These are phyloP conservation scores for Adansonia gregorii DNA, from an alignment of 441 rosid genomes.

Conservation along the genomic window DNA sequence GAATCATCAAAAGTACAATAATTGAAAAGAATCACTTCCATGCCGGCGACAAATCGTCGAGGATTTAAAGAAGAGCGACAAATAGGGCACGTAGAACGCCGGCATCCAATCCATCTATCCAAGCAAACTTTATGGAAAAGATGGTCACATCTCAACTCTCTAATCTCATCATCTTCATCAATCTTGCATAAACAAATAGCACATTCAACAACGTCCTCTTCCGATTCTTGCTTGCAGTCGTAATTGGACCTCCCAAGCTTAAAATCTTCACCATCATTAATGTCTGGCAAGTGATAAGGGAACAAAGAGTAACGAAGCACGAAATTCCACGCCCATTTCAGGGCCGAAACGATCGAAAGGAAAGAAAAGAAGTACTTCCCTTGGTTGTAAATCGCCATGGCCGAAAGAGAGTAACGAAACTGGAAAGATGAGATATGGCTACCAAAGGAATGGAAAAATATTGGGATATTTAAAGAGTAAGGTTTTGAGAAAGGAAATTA, in stretches of 20 bases:
- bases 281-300: not conserved
- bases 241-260: not conserved
- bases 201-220: slow-evolving; percentile 8
- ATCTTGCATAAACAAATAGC: slow-evolving; percentile 27
- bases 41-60: not conserved
- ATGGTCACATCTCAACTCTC: slow-evolving; percentile 34
- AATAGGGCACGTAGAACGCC: not conserved
- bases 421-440: not conserved
- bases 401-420: not conserved
- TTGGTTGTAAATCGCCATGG: not conserved
- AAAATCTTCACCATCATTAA: not conserved
- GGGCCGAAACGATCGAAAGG: not conserved
- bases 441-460: not conserved
- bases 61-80: slow-evolving; percentile 8
- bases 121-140: slow-evolving; percentile 34
- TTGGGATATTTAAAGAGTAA: not conserved
- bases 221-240: not conserved
- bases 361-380: not conserved
- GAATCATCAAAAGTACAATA: slow-evolving; percentile 17
- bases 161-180: slow-evolving; percentile 32
- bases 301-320: slow-evolving; percentile 22
- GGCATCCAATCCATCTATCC: slow-evolving; percentile 24
- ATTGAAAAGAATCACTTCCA: slow-evolving; percentile 9
- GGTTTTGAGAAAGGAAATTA: not conserved
- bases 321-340: slow-evolving; percentile 28